Conservation (phyloP, 2,329 filamentous ascomycete genomes). For the Cladosporium sp. region DNA sequence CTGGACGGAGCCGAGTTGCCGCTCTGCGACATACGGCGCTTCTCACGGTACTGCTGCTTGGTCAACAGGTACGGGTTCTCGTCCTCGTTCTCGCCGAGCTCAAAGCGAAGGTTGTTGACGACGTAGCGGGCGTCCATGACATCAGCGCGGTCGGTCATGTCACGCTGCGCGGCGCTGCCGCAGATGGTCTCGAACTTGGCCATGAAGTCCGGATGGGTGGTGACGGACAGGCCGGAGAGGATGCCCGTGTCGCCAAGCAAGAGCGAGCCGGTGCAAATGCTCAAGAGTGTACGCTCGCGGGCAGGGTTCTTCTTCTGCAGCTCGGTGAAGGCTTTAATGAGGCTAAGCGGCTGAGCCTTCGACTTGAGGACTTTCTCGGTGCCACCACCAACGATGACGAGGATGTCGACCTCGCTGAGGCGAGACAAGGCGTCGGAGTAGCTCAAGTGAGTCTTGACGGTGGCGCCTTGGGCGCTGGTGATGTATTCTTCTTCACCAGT, state of each 20-base stretch:
- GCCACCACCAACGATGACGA: constrained; percentile 73
- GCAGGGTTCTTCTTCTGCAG: constrained; percentile 73
- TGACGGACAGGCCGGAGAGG: constrained; percentile 73
- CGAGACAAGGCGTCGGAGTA: constrained; percentile 72
- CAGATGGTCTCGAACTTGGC: constrained; percentile 78
- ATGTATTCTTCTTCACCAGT: constrained; percentile 44
- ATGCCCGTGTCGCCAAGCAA: constrained; percentile 73
- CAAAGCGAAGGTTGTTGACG: constrained; percentile 86
- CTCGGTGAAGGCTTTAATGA: constrained; percentile 74
- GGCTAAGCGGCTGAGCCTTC: constrained; percentile 62
- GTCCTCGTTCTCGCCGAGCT: constrained; percentile 71
- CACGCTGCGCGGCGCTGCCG: constrained; percentile 66
- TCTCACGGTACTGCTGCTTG: constrained; percentile 57
- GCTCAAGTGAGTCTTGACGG: constrained; percentile 69
- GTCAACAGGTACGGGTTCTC: constrained; percentile 79
- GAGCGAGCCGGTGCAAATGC: constrained; percentile 74
- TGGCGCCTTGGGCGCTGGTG: constrained; percentile 59
- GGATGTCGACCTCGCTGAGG: constrained; percentile 72
- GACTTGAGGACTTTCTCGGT: constrained; percentile 60
- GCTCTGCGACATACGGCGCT: constrained; percentile 35
- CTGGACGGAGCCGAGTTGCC: constrained; percentile 35
- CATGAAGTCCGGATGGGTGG: constrained; percentile 75
- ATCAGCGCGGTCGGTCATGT: constrained; percentile 72
- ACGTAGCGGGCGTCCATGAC: constrained; percentile 82
- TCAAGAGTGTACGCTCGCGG: constrained; percentile 76